phyloP scores from a whole-genome alignment of 768 basidiomycete genomes.

The Termitomyces sp. region DNA sequence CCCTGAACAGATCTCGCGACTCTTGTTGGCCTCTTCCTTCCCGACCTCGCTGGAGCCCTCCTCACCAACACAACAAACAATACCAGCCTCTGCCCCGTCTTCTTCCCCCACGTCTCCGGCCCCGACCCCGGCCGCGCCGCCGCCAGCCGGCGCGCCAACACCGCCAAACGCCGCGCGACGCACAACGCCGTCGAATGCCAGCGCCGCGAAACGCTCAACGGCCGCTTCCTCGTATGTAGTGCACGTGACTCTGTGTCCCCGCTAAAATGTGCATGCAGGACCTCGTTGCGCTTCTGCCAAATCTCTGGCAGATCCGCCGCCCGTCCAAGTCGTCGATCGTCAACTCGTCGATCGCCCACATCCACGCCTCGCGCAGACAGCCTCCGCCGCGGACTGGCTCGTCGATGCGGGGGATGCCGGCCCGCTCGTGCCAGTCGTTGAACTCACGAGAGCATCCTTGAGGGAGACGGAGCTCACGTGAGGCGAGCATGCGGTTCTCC shows the following conservation, averaged over 20 bases:
- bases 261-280: constrained; percentile 43
- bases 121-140: constrained; percentile 12
- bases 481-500: constrained; percentile 50
- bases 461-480: constrained; percentile 75
- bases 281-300: too few relatives aligned
- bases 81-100: constrained; percentile 14
- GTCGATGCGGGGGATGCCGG: constrained; percentile 66
- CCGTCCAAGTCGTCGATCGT: constrained; percentile 97
- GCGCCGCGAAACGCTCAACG: constrained; percentile 89
- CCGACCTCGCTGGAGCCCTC: constrained; percentile 70
- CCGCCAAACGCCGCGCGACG: constrained; percentile 92
- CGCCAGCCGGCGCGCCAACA: constrained; percentile 82
- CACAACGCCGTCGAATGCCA: constrained; percentile 98
- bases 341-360: constrained; percentile 90
- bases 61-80: constrained; percentile 45
- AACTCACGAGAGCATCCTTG: constrained; percentile 71
- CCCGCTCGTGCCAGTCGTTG: constrained; percentile 61
- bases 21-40: constrained; percentile 78
- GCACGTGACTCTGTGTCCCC: too few relatives aligned
- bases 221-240: constrained; percentile 79
- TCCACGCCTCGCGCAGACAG: constrained; percentile 63
- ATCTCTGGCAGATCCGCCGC: constrained; percentile 82
- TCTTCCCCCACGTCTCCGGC: constrained; percentile 27
- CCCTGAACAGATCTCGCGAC: constrained; percentile 75
- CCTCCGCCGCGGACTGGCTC: constrained; percentile 30